Conservation (phyloP, 139 green algal species). For the Chlorella vulgaris region DNA sequence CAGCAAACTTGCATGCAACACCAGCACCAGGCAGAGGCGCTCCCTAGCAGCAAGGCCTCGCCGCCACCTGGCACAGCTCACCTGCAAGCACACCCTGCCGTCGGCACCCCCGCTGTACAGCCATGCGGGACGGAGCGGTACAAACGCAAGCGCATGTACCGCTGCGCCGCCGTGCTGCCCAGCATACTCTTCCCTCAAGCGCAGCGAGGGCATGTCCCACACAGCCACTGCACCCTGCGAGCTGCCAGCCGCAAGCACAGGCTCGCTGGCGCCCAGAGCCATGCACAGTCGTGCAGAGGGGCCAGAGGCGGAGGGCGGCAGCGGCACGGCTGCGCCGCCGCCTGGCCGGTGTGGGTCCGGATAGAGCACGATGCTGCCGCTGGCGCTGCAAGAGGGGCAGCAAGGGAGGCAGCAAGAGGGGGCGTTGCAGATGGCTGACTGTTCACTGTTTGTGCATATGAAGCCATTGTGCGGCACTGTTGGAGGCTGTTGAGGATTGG, state of each 20-base stretch:
- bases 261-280: neutral
- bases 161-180: constrained; percentile 10
- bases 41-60: too few relatives aligned
- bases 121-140: neutral
- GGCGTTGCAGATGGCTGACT: neutral
- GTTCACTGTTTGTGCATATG: too few relatives aligned
- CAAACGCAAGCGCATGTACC: constrained; percentile 19
- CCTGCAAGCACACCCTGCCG: constrained; percentile 18
- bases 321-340: neutral
- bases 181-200: constrained; percentile 9
- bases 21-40: neutral
- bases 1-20: neutral
- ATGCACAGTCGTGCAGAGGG: neutral
- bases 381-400: neutral
- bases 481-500: too few relatives aligned
- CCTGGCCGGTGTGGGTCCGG: neutral
- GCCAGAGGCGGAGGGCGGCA: neutral
- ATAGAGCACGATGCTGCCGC: constrained; percentile 16
- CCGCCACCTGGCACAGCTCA: too few relatives aligned
- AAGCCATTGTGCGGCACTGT: too few relatives aligned
- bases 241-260: constrained; percentile 4
- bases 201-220: constrained; percentile 32
- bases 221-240: constrained; percentile 26
- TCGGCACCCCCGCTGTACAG: constrained; percentile 27
- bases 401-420: neutral